Evolutionary conservation across 1,284 basidiomycete species (phyloP).

Genomic region (Fomitopsis palustris): DNA sequence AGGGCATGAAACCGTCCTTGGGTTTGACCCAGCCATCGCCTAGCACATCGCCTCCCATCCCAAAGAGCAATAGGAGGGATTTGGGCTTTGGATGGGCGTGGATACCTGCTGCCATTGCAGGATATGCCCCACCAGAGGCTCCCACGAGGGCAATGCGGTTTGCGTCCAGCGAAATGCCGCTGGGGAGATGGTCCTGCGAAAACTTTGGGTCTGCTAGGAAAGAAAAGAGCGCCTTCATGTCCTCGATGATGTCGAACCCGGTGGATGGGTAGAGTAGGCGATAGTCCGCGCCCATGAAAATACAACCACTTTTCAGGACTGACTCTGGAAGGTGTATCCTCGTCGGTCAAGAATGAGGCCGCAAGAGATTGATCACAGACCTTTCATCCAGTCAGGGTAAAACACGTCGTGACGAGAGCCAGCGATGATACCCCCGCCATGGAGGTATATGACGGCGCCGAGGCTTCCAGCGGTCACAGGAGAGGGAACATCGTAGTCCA

Average conservation of each 20-base stretch:
- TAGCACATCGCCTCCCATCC: neutral
- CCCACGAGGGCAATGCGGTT: neutral
- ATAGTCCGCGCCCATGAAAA: constrained; percentile 1
- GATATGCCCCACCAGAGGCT: neutral
- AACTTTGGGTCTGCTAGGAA: neutral
- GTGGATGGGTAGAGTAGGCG: neutral
- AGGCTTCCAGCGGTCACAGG: neutral
- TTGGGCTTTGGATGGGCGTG: neutral
- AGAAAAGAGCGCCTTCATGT: constrained; percentile 2
- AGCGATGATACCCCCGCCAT: neutral
- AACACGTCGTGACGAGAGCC: neutral
- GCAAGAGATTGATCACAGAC: neutral
- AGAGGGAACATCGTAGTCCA: neutral
- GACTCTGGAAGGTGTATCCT: neutral
- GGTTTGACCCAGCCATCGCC: neutral
- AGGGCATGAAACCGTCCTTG: neutral
- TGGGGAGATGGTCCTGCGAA: neutral
- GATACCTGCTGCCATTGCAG: neutral
- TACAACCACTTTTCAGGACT: neutral
- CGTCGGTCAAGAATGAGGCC: neutral
- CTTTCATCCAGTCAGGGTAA: neutral
- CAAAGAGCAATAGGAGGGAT: neutral
- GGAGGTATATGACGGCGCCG: neutral
- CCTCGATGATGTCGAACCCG: neutral
- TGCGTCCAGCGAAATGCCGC: neutral